Conservation (phyloP, 176 grass and related monocot species). For the Phoenix roebelenii region DNA sequence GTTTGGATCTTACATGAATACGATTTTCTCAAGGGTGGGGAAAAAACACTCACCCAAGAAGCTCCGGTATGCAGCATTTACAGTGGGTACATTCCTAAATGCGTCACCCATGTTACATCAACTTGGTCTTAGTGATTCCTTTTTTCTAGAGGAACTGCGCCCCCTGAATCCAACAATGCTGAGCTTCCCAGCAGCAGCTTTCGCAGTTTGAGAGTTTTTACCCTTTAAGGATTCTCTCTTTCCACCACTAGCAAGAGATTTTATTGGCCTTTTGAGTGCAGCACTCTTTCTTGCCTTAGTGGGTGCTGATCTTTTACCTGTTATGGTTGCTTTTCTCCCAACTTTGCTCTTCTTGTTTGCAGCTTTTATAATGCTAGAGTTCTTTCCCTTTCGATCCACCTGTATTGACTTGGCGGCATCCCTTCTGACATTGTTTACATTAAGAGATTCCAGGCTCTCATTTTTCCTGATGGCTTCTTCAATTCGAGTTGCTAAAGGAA, state of each 20-base stretch:
- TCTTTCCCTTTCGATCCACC: constrained; percentile 31
- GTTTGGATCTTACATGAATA: too few species aligned
- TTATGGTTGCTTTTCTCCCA: constrained; percentile 30
- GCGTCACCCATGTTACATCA: too few species aligned
- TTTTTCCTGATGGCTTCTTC: constrained; percentile 97
- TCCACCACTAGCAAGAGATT: constrained; percentile 16
- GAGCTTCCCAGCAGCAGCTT: constrained; percentile 37
- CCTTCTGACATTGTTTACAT: constrained; percentile 43
- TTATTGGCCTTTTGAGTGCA: constrained; percentile 21
- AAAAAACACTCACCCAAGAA: too few species aligned
- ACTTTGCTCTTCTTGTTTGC: constrained; percentile 38
- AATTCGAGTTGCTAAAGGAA: constrained; percentile 59
- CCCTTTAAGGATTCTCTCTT: constrained; percentile 27
- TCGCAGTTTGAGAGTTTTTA: constrained; percentile 29
- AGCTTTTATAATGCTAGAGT: constrained; percentile 29
- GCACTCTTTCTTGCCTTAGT: constrained; percentile 2
- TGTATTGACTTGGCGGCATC: constrained; percentile 16
- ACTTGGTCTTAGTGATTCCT: not conserved
- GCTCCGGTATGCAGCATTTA: too few species aligned
- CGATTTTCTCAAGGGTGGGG: too few species aligned
- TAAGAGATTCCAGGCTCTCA: constrained; percentile 85
- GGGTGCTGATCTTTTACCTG: constrained; percentile 4
- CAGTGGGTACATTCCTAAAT: too few species aligned
- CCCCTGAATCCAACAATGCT: constrained; percentile 90
- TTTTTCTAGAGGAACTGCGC: constrained; percentile 44